Base-by-base conservation (phyloP, 768 basidiomycete genomes). In the Russula earlei region DNA sequence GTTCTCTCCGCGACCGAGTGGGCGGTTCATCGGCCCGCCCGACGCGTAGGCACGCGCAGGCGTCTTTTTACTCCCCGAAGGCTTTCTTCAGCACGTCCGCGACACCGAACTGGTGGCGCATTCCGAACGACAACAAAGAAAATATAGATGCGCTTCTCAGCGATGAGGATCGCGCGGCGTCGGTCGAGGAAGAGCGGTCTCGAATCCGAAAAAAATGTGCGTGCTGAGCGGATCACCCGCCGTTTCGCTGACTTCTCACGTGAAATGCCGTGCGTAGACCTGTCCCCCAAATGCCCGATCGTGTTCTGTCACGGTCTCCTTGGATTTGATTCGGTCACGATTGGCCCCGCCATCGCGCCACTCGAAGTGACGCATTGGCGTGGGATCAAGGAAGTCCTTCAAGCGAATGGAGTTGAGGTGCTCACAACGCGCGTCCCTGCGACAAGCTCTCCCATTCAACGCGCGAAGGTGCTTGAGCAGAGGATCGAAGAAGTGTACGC, bases 231-330 rank as follows among this genome's bases (percentile, higher is more conserved):
- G 36, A 52, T 6, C 31, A 19, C 20, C 15, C n/a, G n/a, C 49
- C 34, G 29, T 29, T 40, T 46, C n/a, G n/a, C n/a, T n/a, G n/a
- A n/a, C 6, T 45, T 38, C 38, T 12, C 42, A 29, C 8, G 25
- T 15, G n/a, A 34, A 11, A 49, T 49, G 48, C 42, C 29, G 10
- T 11, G 38, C 52, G 6, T 67, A 91, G 89, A 94, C 66, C 78
- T 79, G 5, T 75, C 89, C 0, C 86, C 94, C 0, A 79, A 79
- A 56, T 82, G 91, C 60, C 95, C 95, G 0, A 71, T 97, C 43
- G 86, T 98, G 1, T 97, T 98, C 70, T 98, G 95, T 63, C 95
- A 98, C 66, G 95, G 94, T 9, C 78, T 96, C 1, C 77, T 97
- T 8, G 91, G 91, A 1, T 94, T 93, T 61, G 91, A 94, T 67